Base-by-base conservation (phyloP, 495 filamentous ascomycete genomes). In the Tuber indicum region DNA sequence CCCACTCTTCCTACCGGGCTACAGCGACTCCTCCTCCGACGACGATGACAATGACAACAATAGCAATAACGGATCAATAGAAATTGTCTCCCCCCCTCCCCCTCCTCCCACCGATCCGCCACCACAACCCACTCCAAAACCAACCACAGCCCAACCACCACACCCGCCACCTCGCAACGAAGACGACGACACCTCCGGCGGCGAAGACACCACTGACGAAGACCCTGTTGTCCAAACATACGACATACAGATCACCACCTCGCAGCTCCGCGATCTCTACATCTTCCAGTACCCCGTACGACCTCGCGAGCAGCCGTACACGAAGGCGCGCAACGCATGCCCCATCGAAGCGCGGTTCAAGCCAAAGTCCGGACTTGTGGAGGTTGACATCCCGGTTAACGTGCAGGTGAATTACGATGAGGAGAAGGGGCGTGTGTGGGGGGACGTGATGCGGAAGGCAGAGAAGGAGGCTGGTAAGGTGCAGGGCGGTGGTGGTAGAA, bases 211-310 rank as follows among this genome's bases (percentile, higher is more conserved):
- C 36, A 70, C 74, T 0, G 79, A 83, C 36, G 72, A 83, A 7
- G 82, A 83, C 39, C 82, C 82, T 5, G 77, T 83, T 0, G 79
- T 83, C n/a, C 70, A 72, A 45, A 62, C 77, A 14, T 83, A 83
- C 47, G 79, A 83, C 47, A 78, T 83, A 42, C 81, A 82, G 39
- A 81, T 83, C 70, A 83, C 82, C 0, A 32, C 79, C 5, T 76
- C 81, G 39, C 71, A 69, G 84, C 86, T 70, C 85, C 81, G 80
- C 16, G 81, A 87, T 76, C 84, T 88, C 72, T 90, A 90, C 81
- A 87, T 95, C 76, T 87, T 94, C 52, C 92, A 94, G 85, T 94
- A 92, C 84, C 89, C 91, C 10, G 88, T 89, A 73, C 87, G 89
- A 71, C 76, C 77, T 16, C 77, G 84, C 2, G 84, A 86, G 19